Conservation (phyloP, 2,329 filamentous ascomycete species). For the Orbilia ellipsospora region DNA sequence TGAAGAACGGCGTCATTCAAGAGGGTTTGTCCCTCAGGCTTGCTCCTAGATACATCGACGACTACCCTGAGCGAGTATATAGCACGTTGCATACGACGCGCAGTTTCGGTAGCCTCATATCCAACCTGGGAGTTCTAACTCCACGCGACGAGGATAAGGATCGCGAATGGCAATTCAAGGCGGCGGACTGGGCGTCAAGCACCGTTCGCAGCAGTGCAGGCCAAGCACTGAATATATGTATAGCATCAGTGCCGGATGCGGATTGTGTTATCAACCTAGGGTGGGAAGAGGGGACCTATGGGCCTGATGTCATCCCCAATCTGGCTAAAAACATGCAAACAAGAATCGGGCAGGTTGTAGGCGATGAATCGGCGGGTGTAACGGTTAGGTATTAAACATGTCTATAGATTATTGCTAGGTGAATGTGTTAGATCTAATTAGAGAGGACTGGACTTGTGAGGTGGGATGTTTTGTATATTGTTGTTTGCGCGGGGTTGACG, state of each 20-base stretch:
- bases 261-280: constrained; percentile 28
- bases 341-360: constrained; percentile 15
- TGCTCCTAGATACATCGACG: constrained; percentile 11
- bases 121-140: constrained; percentile 10
- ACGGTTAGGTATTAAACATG: neutral
- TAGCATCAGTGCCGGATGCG: constrained; percentile 1
- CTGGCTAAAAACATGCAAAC: constrained; percentile 7
- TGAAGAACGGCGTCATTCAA: neutral
- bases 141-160: constrained; percentile 4
- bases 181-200: constrained; percentile 22
- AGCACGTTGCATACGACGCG: constrained; percentile 5
- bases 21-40: constrained; percentile 1
- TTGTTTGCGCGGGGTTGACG: no score
- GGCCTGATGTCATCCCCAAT: constrained; percentile 11
- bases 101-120: constrained; percentile 19
- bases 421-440: neutral
- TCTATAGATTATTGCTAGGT: neutral
- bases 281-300: constrained; percentile 22
- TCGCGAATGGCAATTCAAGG: constrained; percentile 14
- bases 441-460: neutral
- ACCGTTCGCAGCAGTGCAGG: constrained; percentile 9
- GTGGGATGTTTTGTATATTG: no score
- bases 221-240: constrained; percentile 10
- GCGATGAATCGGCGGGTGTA: neutral
- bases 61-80: constrained; percentile 8